Evolutionary conservation across 306 rosid genomes (phyloP), one percentile per base, ranked within the genome.

Genomic region (Rubus parviflorus): DNA sequence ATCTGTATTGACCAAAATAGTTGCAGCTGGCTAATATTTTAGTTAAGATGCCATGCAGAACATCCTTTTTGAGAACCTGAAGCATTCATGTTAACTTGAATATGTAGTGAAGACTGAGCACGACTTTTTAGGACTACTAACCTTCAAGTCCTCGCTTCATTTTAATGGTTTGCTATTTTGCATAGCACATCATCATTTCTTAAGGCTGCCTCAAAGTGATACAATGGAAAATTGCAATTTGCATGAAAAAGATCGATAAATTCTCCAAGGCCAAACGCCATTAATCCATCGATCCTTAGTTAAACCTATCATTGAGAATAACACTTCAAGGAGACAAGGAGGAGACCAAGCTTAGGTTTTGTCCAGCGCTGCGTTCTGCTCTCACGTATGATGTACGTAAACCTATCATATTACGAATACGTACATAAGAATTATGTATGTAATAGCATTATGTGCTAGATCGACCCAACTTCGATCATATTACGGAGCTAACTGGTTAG

Each of bases 21-120:
- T 2, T 16, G 20, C 20, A 51, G 56, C 56, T 51, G 8, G 10
- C 9, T 4, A 5, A 5, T 5, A 64, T 64, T 17, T 64, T 15
- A 37, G 23, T 16, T 37, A 37, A 53, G 70, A 66, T 41, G 23
- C 51, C 71, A 40, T 66, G 3, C 35, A 41, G 5, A 41, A 49
- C 58, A 49, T 53, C 75, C 47, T 71, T 35, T 46, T 52, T 58
- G 41, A 71, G 60, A 53, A 49, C 15, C 63, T 71, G 60, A 52
- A 71, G 57, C 42, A 53, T 35, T 51, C 23, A 20, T 35, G 49
- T 20, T 71, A 37, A 22, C 75, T 71, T 37, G 22, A 71, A 19
- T 52, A 52, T 52, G 46, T 30, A 70, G 15, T 17, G 35, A 22
- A 12, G 42, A 71, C 8, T 67, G 1, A 6, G 37, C 72, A n/a